Conservation (phyloP, 176 grass and related monocot species). For the Oryza glaberrima region DNA sequence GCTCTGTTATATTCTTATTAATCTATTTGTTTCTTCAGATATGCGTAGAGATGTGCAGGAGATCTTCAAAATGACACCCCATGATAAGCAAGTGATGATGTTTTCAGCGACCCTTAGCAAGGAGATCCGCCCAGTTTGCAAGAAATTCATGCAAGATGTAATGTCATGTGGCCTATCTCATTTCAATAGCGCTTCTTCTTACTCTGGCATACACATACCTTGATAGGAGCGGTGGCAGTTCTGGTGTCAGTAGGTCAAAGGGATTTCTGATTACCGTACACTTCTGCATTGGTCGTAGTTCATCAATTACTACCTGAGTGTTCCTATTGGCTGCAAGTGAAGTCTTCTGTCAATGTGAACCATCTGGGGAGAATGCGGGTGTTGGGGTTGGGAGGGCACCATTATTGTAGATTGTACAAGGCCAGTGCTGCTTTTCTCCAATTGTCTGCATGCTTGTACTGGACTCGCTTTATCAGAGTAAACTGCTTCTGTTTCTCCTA, state of each 20-base stretch:
- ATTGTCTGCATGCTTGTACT: slow-evolving; percentile 11
- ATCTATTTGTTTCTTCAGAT: slow-evolving; percentile 53
- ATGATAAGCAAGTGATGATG: slow-evolving; percentile 99
- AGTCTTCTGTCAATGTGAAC: slow-evolving; percentile 29
- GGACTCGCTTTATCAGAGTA: slow-evolving; percentile 23
- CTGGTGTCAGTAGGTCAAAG: slow-evolving; percentile 28
- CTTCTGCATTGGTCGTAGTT: neutral
- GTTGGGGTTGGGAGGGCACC: slow-evolving; percentile 24
- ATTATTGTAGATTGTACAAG: slow-evolving; percentile 28
- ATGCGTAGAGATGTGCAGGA: slow-evolving; percentile 99
- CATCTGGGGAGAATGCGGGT: neutral
- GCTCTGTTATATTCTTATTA: neutral
- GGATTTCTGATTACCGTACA: slow-evolving; percentile 19
- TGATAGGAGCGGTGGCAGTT: slow-evolving; percentile 26
- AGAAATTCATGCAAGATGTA: slow-evolving; percentile 99
- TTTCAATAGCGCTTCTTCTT: slow-evolving; percentile 35
- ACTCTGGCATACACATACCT: slow-evolving; percentile 23
- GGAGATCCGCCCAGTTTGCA: slow-evolving; percentile 95
- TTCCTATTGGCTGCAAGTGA: slow-evolving; percentile 23
- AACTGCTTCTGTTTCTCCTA: slow-evolving; percentile 45
- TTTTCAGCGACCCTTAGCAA: slow-evolving; percentile 99
- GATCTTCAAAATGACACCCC: slow-evolving; percentile 99
- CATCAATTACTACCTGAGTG: slow-evolving; percentile 23
- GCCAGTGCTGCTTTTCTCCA: slow-evolving; percentile 24
- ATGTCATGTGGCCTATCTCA: slow-evolving; percentile 65